A percentile compares a stretch with the other conserved stretches of the same genome.
phyloP scores from a whole-genome alignment of 148 eudicot genomes.

The Chenopodium album region DNA sequence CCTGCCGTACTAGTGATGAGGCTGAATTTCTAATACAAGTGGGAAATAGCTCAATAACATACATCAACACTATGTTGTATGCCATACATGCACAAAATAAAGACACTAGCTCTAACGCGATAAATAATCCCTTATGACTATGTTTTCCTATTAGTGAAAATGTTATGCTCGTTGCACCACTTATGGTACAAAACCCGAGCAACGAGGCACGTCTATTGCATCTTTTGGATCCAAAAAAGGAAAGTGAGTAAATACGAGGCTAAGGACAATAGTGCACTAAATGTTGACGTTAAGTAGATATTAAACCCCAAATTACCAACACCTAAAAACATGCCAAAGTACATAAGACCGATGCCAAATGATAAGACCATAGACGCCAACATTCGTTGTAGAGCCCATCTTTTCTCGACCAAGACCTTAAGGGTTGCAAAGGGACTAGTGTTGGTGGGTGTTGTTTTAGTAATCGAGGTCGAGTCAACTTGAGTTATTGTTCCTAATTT shows the following conservation, averaged over 20 bases:
- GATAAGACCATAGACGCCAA: slow-evolving; percentile 3
- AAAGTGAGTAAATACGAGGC: slow-evolving; percentile 12
- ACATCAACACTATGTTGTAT: slow-evolving; percentile 19
- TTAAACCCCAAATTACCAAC: slow-evolving; percentile 19
- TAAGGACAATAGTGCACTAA: neutral
- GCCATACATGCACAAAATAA: slow-evolving; percentile 22
- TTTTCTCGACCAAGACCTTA: neutral
- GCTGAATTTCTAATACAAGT: slow-evolving; percentile 32
- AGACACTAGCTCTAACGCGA: slow-evolving; percentile 21
- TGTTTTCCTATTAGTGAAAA: neutral
- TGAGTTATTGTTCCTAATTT: neutral
- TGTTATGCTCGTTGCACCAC: slow-evolving; percentile 18
- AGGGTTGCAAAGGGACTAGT: slow-evolving; percentile 7
- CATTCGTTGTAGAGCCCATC: slow-evolving; percentile 19
- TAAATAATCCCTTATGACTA: neutral
- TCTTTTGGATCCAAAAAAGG: slow-evolving; percentile 18
- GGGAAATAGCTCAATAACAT: slow-evolving; percentile 28
- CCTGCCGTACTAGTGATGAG: slow-evolving; percentile 18
- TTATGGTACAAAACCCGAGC: slow-evolving; percentile 15
- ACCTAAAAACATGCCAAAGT: slow-evolving; percentile 31
- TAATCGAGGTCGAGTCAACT: too few relatives aligned
- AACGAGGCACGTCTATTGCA: slow-evolving; percentile 22
- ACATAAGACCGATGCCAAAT: slow-evolving; percentile 27
- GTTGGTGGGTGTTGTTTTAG: too few relatives aligned
- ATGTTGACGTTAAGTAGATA: slow-evolving; percentile 16